Conservation (phyloP, 345 rosid species). For the Zanthoxylum bungeanum region DNA sequence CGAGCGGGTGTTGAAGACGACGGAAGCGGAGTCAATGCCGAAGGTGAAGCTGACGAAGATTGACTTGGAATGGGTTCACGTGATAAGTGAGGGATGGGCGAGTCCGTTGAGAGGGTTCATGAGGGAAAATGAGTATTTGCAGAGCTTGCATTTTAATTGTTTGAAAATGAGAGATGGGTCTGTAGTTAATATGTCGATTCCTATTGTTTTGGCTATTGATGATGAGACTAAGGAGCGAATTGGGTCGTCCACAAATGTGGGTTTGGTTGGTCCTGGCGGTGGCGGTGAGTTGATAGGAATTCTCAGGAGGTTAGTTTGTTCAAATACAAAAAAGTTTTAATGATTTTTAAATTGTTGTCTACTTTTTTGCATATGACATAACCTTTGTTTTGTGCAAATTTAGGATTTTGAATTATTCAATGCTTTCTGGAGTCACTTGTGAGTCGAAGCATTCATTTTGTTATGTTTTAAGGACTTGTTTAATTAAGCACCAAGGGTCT, state of each 20-base stretch:
- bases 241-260: slow-evolving; percentile 56
- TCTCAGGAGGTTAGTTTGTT: slow-evolving; percentile 57
- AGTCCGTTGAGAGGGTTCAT: slow-evolving; percentile 92
- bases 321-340: too few relatives aligned
- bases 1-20: slow-evolving; percentile 41
- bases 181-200: slow-evolving; percentile 86
- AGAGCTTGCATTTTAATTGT: slow-evolving; percentile 84
- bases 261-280: slow-evolving; percentile 57
- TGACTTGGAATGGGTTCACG: slow-evolving; percentile 95
- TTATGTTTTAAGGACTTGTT: background rate
- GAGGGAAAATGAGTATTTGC: slow-evolving; percentile 90
- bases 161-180: slow-evolving; percentile 55
- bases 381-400: background rate
- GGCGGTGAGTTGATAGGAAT: slow-evolving; percentile 62
- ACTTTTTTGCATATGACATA: background rate
- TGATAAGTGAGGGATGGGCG: slow-evolving; percentile 94
- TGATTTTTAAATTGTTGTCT: background rate
- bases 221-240: slow-evolving; percentile 67
- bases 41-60: slow-evolving; percentile 61
- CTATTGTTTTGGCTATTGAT: slow-evolving; percentile 90
- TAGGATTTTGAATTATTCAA: background rate
- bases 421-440: background rate
- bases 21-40: slow-evolving; percentile 65
- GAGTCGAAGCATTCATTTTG: background rate
- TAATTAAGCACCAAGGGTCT: too few relatives aligned